Evolutionary conservation across 768 basidiomycete genomes (phyloP), one percentile per base, ranked within the genome.

Genomic region (Leucocoprinus birnbaumii): DNA sequence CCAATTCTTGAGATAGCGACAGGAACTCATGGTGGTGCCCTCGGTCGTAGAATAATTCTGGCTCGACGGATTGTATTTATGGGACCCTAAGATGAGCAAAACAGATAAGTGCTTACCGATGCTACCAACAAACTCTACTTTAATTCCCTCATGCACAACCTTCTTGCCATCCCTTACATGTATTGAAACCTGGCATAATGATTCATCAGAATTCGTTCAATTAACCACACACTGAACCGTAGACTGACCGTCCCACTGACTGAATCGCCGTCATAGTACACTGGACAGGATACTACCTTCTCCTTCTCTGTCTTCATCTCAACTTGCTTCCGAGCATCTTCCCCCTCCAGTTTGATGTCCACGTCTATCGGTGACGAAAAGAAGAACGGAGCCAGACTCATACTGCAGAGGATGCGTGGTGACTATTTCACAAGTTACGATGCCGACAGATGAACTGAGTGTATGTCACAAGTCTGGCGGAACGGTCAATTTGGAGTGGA

Each of bases 11-110:
- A 0, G 94, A 92, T 63, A 98, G 73, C 6, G 96, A 97, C 9
- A 98, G 76, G 71, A 98, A 98, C 68, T 98, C 97, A 69, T 98
- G 94, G 67, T 98, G 96, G 68, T 98, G 96, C 2, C 96, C 95
- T 19, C 95, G 80, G 76, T 98, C 96, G 66, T 98, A 98, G 77
- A 98, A 98, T 21, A 98, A 78, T 64, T 91, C 89, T 88, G 60
- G n/a, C 24, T 35, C 42, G 42, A 50, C 53, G 56, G 24, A 44
- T 35, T 44, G 43, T 51, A 43, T 56, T 10, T n/a, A n/a, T n/a
- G n/a, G n/a, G n/a, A n/a, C n/a, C n/a, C n/a, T n/a, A n/a, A n/a
- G n/a, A n/a, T n/a, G n/a, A n/a, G n/a, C n/a, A n/a, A n/a, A 42
- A 10, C 46, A 26, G 9, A 25, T 24, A 18, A 24, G 19, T 10